phyloP scores from a whole-genome alignment of 2,329 filamentous ascomycete genomes.

The Simplicillium aogashimaense region DNA sequence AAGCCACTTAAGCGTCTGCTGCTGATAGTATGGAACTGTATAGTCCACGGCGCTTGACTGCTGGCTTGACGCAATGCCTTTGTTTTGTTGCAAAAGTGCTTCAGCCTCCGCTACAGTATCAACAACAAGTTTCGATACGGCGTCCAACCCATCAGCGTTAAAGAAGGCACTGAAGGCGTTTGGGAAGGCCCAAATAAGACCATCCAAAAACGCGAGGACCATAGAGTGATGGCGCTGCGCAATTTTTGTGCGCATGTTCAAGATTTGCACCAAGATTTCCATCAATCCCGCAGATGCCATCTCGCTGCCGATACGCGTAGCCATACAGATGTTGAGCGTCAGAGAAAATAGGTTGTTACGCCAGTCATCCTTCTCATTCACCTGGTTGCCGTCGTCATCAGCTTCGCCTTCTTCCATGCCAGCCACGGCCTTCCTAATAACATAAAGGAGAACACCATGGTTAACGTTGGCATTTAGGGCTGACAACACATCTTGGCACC shows the following conservation, averaged over 20 bases:
- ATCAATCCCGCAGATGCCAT: conserved; percentile 85
- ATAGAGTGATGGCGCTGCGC: conserved; percentile 77
- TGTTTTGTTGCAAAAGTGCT: conserved; percentile 53
- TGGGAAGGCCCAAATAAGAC: conserved; percentile 73
- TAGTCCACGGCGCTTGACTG: conserved; percentile 87
- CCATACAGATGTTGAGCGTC: conserved; percentile 68
- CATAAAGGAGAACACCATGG: conserved; percentile 87
- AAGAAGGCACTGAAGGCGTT: conserved; percentile 80
- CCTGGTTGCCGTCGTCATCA: conserved; percentile 46
- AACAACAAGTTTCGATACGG: conserved; percentile 79
- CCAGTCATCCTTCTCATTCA: conserved; percentile 74
- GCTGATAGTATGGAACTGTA: conserved; percentile 83
- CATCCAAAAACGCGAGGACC: conserved; percentile 80
- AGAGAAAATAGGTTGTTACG: conserved; percentile 83
- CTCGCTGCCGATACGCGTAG: conserved; percentile 65
- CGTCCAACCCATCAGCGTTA: conserved; percentile 72
- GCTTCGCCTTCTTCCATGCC: conserved; percentile 56
- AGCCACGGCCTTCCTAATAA: conserved; percentile 81
- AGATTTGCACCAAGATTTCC: conserved; percentile 79
- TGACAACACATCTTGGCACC: conserved; percentile 71
- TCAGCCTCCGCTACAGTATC: conserved; percentile 66
- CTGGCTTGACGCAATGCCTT: conserved; percentile 57
- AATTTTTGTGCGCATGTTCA: conserved; percentile 71
- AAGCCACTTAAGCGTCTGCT: conserved; percentile 86
- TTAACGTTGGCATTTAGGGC: conserved; percentile 95